These are phyloP conservation scores for Panicum miliaceum DNA, from an alignment of 176 grass and related monocot species.

Conservation along the genomic window DNA sequence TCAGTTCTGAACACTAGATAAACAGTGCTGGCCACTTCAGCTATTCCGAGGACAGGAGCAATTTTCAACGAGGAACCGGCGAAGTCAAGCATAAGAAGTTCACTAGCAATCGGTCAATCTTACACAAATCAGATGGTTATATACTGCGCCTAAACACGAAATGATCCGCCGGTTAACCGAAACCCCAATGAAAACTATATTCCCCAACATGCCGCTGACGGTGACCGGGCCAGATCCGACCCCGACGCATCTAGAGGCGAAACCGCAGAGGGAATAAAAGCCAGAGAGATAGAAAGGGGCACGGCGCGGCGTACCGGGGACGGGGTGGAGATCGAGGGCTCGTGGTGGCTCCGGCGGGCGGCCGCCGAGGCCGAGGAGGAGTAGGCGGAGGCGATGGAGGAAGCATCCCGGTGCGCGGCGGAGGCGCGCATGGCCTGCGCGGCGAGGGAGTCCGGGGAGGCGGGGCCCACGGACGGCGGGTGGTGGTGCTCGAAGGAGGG, in stretches of 20 bases:
- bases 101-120: neutral
- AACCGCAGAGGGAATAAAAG: constrained; percentile 7
- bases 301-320: constrained; percentile 40
- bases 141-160: neutral
- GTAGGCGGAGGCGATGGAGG: constrained; percentile 91
- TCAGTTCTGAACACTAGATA: neutral
- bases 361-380: constrained; percentile 51
- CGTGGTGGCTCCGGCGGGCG: constrained; percentile 53
- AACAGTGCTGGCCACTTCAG: constrained; percentile 9
- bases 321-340: constrained; percentile 57
- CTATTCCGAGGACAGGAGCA: neutral
- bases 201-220: neutral
- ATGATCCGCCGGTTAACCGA: neutral
- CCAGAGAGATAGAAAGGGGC: neutral
- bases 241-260: constrained; percentile 21
- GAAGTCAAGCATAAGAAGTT: constrained; percentile 13
- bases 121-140: neutral
- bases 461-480: constrained; percentile 37
- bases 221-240: constrained; percentile 53
- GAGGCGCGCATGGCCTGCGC: constrained; percentile 96
- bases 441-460: constrained; percentile 71
- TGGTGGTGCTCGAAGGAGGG: constrained; percentile 40
- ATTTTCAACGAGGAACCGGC: neutral
- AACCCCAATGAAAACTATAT: neutral
- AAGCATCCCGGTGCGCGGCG: constrained; percentile 89